Conservation (phyloP, 2,329 filamentous ascomycete genomes). For the Shiraia sp. region DNA sequence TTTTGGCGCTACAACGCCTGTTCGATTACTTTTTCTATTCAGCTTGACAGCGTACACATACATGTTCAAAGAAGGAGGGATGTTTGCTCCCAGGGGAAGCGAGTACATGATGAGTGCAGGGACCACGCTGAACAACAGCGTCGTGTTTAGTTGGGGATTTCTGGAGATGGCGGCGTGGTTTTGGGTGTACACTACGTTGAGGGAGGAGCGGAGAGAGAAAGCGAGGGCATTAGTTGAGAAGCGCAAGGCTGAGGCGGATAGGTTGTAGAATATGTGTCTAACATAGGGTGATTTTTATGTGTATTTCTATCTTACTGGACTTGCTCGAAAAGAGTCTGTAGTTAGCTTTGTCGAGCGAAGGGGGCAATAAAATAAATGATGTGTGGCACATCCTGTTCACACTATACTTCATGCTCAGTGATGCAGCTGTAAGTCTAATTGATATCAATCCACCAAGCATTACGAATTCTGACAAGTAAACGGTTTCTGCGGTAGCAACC, state of each 20-base stretch:
- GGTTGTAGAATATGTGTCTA: too few relatives aligned
- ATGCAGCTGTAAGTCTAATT: too few relatives aligned
- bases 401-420: too few relatives aligned
- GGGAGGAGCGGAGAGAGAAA: constrained; percentile 42
- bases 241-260: constrained; percentile 35
- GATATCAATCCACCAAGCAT: too few relatives aligned
- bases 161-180: constrained; percentile 85
- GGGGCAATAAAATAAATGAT: too few relatives aligned
- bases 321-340: too few relatives aligned
- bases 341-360: too few relatives aligned
- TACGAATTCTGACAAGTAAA: too few relatives aligned
- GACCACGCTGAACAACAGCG: constrained; percentile 77
- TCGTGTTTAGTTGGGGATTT: constrained; percentile 84
- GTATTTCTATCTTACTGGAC: too few relatives aligned
- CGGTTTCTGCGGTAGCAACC: too few relatives aligned
- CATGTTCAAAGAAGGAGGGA: constrained; percentile 60
- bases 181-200: constrained; percentile 61
- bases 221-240: constrained; percentile 34
- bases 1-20: constrained; percentile 59
- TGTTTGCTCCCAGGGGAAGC: constrained; percentile 39
- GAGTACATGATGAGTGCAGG: constrained; percentile 39
- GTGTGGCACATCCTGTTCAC: too few relatives aligned
- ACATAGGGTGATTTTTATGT: too few relatives aligned
- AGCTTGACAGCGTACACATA: constrained; percentile 66
- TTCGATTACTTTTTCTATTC: constrained; percentile 69